Evolutionary conservation across 257 asterid species (phyloP).

Genomic region (Solanum megistacrolobum): DNA sequence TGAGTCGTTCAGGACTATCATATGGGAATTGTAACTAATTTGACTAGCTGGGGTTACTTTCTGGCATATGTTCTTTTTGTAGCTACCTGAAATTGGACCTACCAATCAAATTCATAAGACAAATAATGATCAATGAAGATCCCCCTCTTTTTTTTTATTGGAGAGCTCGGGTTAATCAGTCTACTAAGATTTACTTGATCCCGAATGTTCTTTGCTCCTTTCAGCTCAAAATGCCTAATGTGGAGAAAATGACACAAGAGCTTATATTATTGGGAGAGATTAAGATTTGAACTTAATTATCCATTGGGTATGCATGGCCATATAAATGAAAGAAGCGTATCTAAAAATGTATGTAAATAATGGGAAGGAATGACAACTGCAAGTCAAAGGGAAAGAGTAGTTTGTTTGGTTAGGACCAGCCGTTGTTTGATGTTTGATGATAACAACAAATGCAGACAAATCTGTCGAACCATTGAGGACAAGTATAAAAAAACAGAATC

Average conservation of each 20-base stretch:
- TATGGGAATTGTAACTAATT: not conserved
- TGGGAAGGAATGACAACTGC: slow-evolving; percentile 4
- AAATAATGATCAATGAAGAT: not conserved
- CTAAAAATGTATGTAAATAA: not conserved
- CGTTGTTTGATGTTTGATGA: not conserved
- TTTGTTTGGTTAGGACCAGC: slow-evolving; percentile 7
- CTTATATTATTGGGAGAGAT: not conserved
- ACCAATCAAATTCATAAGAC: not conserved
- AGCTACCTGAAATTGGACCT: not conserved
- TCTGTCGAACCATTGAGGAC: not conserved
- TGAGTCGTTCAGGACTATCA: not conserved
- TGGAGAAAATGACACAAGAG: not conserved
- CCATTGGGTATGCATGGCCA: not conserved
- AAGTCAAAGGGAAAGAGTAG: slow-evolving; percentile 4
- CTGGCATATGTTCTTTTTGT: not conserved
- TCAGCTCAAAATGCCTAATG: not conserved
- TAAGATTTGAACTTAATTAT: not conserved
- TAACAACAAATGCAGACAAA: slow-evolving; percentile 5
- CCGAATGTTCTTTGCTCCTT: not conserved
- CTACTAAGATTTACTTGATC: not conserved
- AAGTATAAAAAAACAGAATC: slow-evolving; percentile 2
- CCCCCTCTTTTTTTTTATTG: not conserved
- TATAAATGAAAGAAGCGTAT: not conserved
- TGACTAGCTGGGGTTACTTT: not conserved
- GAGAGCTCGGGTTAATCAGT: not conserved